These are phyloP conservation scores for Neurospora crassa DNA, from an alignment of 2,329 filamentous ascomycete species.

Conservation along the genomic window DNA sequence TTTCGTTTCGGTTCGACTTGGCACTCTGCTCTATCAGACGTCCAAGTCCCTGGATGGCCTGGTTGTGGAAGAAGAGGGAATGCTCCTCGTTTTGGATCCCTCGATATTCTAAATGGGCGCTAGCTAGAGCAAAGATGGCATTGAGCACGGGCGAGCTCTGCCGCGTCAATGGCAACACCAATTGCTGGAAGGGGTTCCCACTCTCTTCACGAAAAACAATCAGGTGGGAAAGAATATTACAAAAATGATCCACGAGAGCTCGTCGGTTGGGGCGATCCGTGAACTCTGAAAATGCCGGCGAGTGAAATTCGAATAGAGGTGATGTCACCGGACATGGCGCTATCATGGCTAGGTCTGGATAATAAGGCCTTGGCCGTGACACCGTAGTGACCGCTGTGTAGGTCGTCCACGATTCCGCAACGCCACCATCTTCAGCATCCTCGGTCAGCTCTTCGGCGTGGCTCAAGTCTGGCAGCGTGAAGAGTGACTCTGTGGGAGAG, in stretches of 20 bases:
- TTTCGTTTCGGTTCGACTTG: slow-evolving; percentile 43
- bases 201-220: slow-evolving; percentile 55
- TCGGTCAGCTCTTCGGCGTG: not conserved
- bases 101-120: slow-evolving; percentile 69
- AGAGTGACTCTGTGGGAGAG: not conserved
- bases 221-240: slow-evolving; percentile 53
- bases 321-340: slow-evolving; percentile 29
- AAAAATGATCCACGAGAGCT: slow-evolving; percentile 51
- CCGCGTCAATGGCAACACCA: slow-evolving; percentile 50
- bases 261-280: slow-evolving; percentile 43
- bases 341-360: slow-evolving; percentile 31
- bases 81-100: slow-evolving; percentile 43
- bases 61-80: slow-evolving; percentile 50
- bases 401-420: not conserved
- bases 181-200: slow-evolving; percentile 53
- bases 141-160: slow-evolving; percentile 58
- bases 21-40: slow-evolving; percentile 44
- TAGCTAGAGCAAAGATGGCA: slow-evolving; percentile 74
- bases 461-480: not conserved
- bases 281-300: slow-evolving; percentile 48
- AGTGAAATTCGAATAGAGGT: slow-evolving; percentile 39
- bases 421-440: not conserved
- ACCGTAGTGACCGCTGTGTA: slow-evolving; percentile 1
- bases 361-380: slow-evolving; percentile 17
- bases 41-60: slow-evolving; percentile 48